Conservation (phyloP, 2,329 filamentous ascomycete species). For the Eurotiales sp. region DNA sequence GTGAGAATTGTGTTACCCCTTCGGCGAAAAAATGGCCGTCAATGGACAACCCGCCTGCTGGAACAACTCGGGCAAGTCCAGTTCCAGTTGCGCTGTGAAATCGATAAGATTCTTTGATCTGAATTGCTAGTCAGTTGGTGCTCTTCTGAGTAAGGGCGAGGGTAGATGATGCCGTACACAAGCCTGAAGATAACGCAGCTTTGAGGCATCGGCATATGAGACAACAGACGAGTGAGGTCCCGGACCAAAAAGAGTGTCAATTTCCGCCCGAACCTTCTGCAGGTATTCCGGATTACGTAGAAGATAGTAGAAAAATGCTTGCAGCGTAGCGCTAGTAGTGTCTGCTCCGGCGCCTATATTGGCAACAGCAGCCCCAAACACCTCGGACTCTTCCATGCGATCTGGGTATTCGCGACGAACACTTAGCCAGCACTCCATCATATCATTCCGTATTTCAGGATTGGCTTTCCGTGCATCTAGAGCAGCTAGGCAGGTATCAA, state of each 20-base stretch:
- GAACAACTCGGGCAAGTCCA: conserved; percentile 28
- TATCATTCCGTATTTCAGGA: conserved; percentile 29
- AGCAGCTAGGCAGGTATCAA: conserved; percentile 33
- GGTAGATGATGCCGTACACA: conserved; percentile 24
- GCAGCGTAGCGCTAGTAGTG: conserved; percentile 33
- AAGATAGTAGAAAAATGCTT: conserved; percentile 36
- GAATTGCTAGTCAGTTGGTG: conserved; percentile 1
- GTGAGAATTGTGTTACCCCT: conserved; percentile 19
- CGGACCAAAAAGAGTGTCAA: conserved; percentile 20
- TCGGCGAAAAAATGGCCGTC: conserved; percentile 25
- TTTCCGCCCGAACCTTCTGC: conserved; percentile 19
- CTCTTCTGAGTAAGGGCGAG: not conserved
- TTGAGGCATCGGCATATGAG: conserved; percentile 26
- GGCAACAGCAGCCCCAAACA: conserved; percentile 31
- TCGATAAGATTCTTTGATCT: conserved; percentile 38
- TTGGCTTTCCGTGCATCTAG: conserved; percentile 33
- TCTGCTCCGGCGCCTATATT: conserved; percentile 39
- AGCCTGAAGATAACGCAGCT: conserved; percentile 34
- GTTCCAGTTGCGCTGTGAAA: conserved; percentile 30
- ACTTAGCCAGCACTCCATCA: conserved; percentile 36
- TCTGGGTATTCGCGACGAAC: conserved; percentile 31
- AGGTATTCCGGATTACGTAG: conserved; percentile 24
- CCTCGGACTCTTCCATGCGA: conserved; percentile 29
- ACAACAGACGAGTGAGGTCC: conserved; percentile 21
- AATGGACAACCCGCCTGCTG: conserved; percentile 29